Base-by-base conservation (phyloP, 202 grass and related monocot species). In the Digitaria exilis region DNA sequence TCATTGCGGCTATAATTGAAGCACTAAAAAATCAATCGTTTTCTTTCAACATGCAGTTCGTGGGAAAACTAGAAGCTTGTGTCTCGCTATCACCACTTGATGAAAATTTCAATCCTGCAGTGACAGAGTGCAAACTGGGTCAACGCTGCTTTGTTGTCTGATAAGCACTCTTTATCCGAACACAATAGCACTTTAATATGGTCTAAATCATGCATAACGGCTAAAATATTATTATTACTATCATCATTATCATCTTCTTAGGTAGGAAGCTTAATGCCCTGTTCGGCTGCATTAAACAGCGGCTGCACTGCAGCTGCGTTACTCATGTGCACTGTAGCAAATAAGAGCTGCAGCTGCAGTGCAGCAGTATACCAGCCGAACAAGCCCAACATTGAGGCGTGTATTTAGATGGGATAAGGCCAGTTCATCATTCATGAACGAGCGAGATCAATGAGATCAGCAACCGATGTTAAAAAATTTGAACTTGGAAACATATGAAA, bases 101-200 rank as follows among this genome's bases (percentile, higher is more conserved):
- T 45, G 50, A 16, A 66, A 59, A 14, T 17, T 71, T 48, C 77
- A 64, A 63, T 56, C 43, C 26, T 82, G 44, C 24, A 45, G 55
- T 22, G 55, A 69, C 64, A 9, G 19, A 46, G 45, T 18, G 52
- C 34, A 34, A 50, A 54, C 48, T 50, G 37, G 63, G 69, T 80
- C 87, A 70, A 54, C 52, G 32, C 87, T 54, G 32, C 11, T 35
- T 65, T 28, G 14, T 80, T 35, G 2, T 39, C 44, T 73, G 68
- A 85, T 85, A 29, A 75, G 4, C 21, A 69, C 76, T 55, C 50
- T 31, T 70, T 69, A 80, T 63, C 70, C 2, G 71, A 89, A 89
- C 48, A 14, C n/a, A 80, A 29, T 4, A 37, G 4, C 4, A 1
- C 48, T 77, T 48, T 9, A 19, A 8, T 35, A 41, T 22, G 25